A percentile compares a stretch with the other conserved stretches of the same genome.
Conservation (phyloP, 176 grass and related monocot genomes). For the sorghum (Sorghum bicolor) region Sorghum_bicolor_NCBIv3 NC_012872.2:10676501-10677000, state of each 20-base stretch:
- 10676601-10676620: conserved; percentile 75
- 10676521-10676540: conserved; percentile 91
- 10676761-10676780: conserved; percentile 94
- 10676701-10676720: conserved; percentile 93
- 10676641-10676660: conserved; percentile 93
- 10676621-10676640: conserved; percentile 74
- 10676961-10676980: conserved; percentile 97
- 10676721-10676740: conserved; percentile 98
- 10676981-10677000: conserved; percentile 29
- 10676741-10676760: conserved; percentile 92
- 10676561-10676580: conserved; percentile 89
- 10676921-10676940: conserved; percentile 56
- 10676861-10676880: conserved; percentile 24
- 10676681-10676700: conserved; percentile 74
- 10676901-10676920: conserved; percentile 43
- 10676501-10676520: conserved; percentile 53
- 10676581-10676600: conserved; percentile 82
- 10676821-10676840: conserved; percentile 40
- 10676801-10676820: conserved; percentile 81
- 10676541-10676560: conserved; percentile 97
- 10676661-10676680: conserved; percentile 78
- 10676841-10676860: conserved; percentile 10
- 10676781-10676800: conserved; percentile 98
- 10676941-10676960: conserved; percentile 80
- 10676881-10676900: conserved; percentile 5